Evolutionary conservation across 73 alveolate species (phyloP).

Genomic region (Uronychia binucleata): DNA sequence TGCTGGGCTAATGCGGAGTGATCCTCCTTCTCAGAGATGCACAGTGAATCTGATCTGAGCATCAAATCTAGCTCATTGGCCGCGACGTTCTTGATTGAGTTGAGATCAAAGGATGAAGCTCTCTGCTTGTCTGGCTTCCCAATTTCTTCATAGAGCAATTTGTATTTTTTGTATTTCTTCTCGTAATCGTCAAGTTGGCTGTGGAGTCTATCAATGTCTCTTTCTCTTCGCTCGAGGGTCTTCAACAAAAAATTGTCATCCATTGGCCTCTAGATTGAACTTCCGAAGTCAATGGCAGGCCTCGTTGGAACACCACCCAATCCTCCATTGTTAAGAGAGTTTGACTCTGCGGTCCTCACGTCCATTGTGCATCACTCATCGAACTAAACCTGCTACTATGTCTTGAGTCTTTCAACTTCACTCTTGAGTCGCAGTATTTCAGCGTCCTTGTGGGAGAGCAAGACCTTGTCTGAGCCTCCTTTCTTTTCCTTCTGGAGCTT

Average conservation of each 20-base stretch:
- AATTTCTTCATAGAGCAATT: background rate
- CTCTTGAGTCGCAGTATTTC: background rate
- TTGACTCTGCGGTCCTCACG: background rate
- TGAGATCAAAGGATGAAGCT: background rate
- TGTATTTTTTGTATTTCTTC: background rate
- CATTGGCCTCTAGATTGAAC: too few relatives aligned
- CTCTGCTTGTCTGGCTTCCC: background rate
- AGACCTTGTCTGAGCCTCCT: background rate
- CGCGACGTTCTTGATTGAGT: background rate
- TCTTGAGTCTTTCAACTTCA: background rate
- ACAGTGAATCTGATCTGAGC: too few relatives aligned
- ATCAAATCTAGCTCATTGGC: too few relatives aligned
- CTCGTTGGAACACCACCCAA: background rate
- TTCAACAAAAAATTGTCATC: background rate
- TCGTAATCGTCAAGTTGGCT: background rate
- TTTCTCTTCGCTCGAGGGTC: background rate
- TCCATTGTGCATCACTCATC: background rate
- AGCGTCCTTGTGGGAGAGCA: background rate
- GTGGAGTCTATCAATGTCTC: conserved; percentile 1
- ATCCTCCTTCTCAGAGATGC: background rate
- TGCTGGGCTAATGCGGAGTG: too few relatives aligned
- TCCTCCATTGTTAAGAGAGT: background rate
- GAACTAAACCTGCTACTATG: background rate
- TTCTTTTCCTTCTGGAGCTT: background rate
- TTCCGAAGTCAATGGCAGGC: too few relatives aligned